Conservation (phyloP, 805 yeast genomes). For the Pichia manshurica region DNA sequence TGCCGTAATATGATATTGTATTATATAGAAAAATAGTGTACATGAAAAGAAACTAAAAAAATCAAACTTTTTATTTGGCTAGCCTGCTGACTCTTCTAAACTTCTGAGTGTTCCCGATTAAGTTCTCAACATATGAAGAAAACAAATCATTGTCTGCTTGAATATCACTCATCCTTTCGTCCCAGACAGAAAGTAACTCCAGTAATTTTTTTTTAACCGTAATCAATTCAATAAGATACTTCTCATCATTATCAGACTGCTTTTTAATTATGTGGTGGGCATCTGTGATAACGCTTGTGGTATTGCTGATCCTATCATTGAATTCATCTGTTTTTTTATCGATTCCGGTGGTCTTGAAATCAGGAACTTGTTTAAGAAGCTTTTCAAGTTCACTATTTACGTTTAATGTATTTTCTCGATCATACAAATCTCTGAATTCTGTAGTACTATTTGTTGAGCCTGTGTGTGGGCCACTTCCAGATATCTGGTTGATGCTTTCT, state of each 20-base stretch:
- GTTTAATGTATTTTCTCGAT: slow-evolving; percentile 4
- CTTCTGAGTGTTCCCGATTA: slow-evolving; percentile 87
- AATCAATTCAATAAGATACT: slow-evolving; percentile 25
- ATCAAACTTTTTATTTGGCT: too few species aligned
- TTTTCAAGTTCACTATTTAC: not conserved
- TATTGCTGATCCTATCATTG: slow-evolving; percentile 20
- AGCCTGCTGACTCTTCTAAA: slow-evolving; percentile 40
- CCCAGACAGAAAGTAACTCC: slow-evolving; percentile 39
- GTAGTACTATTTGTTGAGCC: not conserved
- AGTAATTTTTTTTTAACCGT: slow-evolving; percentile 35
- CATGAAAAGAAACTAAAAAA: too few species aligned
- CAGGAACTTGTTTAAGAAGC: slow-evolving; percentile 27
- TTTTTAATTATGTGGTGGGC: slow-evolving; percentile 11
- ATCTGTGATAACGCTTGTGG: slow-evolving; percentile 16
- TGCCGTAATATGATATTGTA: too few species aligned
- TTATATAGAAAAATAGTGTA: not conserved
- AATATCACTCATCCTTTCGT: slow-evolving; percentile 41
- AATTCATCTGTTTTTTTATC: slow-evolving; percentile 24
- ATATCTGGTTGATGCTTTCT: slow-evolving; percentile 28
- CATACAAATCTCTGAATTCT: slow-evolving; percentile 14
- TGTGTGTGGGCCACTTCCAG: slow-evolving; percentile 38
- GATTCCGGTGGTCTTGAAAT: slow-evolving; percentile 21
- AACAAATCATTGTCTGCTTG: slow-evolving; percentile 66
- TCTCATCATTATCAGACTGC: slow-evolving; percentile 35
- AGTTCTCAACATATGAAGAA: slow-evolving; percentile 82